A percentile compares a stretch with the other conserved stretches of the same genome.
Evolutionary conservation across 345 rosid species (phyloP).

Genomic region (Arabis alpina): DNA sequence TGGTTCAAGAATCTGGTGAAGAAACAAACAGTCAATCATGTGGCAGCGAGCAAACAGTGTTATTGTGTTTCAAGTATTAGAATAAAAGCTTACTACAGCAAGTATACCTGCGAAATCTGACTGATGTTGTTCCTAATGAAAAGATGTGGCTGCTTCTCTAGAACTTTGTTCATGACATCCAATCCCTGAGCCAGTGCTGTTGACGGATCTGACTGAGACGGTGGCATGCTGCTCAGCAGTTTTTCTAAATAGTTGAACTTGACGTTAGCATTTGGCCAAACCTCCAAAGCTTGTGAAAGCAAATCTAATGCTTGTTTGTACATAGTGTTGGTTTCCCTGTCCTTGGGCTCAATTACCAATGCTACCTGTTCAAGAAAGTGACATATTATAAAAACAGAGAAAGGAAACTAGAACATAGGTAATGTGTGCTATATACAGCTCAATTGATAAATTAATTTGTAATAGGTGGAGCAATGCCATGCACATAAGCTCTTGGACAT

Average conservation of each 20-base stretch:
- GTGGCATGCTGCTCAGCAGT: slow-evolving; percentile 81
- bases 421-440: slow-evolving; percentile 11
- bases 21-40: slow-evolving; percentile 28
- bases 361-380: slow-evolving; percentile 71
- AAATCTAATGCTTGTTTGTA: slow-evolving; percentile 92
- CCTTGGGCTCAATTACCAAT: slow-evolving; percentile 98
- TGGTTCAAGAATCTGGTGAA: slow-evolving; percentile 87
- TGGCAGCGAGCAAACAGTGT: slow-evolving; percentile 25
- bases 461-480: slow-evolving; percentile 24
- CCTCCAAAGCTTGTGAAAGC: slow-evolving; percentile 95
- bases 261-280: slow-evolving; percentile 98
- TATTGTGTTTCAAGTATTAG: slow-evolving; percentile 16
- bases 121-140: slow-evolving; percentile 88
- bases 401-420: slow-evolving; percentile 6
- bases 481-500: slow-evolving; percentile 14
- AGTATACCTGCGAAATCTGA: slow-evolving; percentile 90
- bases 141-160: slow-evolving; percentile 95
- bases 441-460: slow-evolving; percentile 16
- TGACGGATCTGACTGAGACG: slow-evolving; percentile 96
- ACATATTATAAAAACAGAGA: not conserved
- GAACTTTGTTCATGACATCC: slow-evolving; percentile 98
- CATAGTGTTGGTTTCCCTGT: slow-evolving; percentile 87
- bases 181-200: slow-evolving; percentile 97
- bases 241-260: slow-evolving; percentile 96
- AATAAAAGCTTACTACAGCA: slow-evolving; percentile 19